These are phyloP conservation scores for Hygrophila difformis DNA, from an alignment of 257 asterid genomes.

Conservation along the genomic window DNA sequence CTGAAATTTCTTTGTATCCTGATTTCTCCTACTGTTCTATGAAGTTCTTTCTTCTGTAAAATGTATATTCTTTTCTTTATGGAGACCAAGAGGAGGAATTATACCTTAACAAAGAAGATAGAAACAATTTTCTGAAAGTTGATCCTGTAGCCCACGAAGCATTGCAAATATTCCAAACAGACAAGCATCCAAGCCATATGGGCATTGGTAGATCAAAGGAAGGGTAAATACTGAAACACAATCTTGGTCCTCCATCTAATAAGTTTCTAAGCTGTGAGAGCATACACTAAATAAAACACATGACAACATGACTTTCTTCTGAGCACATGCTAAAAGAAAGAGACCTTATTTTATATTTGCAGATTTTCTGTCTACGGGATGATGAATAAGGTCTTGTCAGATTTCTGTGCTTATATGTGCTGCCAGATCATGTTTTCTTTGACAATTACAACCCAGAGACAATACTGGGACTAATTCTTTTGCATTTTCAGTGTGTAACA, in stretches of 20 bases:
- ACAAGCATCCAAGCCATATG: constrained; percentile 99
- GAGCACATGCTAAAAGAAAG: constrained; percentile 18
- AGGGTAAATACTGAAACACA: constrained; percentile 49
- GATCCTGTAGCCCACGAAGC: constrained; percentile 92
- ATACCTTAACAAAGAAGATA: constrained; percentile 41
- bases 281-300: constrained; percentile 6
- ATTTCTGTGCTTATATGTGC: constrained; percentile 11
- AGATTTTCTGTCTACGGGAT: constrained; percentile 95
- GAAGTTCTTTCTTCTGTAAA: constrained; percentile 14
- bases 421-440: constrained; percentile 1
- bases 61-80: not conserved
- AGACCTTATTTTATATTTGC: constrained; percentile 30
- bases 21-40: constrained; percentile 14
- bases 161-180: constrained; percentile 89
- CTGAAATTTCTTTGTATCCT: constrained; percentile 89
- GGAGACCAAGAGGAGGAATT: constrained; percentile 13
- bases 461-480: constrained; percentile 21
- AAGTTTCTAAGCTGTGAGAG: constrained; percentile 5
- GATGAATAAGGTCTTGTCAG: constrained; percentile 85
- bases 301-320: constrained; percentile 4
- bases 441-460: constrained; percentile 13
- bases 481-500: constrained; percentile 78
- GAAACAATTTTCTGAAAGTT: constrained; percentile 85
- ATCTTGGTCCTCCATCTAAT: constrained; percentile 18
- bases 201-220: constrained; percentile 99